Conservation (phyloP, 805 yeast genomes). For the Lipomyces yamadae region DNA sequence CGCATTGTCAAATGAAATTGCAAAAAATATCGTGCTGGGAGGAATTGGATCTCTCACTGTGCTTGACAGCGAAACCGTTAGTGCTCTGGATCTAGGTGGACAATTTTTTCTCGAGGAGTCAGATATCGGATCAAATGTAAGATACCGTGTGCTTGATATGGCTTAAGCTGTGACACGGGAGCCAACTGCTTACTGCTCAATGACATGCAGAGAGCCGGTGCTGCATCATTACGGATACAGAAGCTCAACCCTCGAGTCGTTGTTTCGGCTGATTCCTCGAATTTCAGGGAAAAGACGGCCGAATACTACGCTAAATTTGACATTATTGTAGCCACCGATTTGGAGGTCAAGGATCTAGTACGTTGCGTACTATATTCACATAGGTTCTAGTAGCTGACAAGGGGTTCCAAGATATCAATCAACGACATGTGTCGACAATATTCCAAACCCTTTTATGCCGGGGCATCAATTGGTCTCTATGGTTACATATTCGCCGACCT, state of each 20-base stretch:
- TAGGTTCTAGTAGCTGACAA: not conserved
- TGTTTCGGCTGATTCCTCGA: constrained; percentile 49
- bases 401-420: constrained; percentile 44
- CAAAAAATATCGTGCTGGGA: constrained; percentile 83
- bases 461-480: constrained; percentile 76
- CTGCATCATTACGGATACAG: constrained; percentile 60
- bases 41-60: constrained; percentile 84
- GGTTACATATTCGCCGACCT: constrained; percentile 84
- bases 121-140: constrained; percentile 56
- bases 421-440: constrained; percentile 62
- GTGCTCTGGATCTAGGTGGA: constrained; percentile 66
- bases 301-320: constrained; percentile 62
- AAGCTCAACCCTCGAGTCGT: constrained; percentile 82
- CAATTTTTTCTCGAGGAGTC: constrained; percentile 71
- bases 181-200: not conserved
- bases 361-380: constrained; percentile 5
- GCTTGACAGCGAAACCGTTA: constrained; percentile 60
- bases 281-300: constrained; percentile 41
- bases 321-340: constrained; percentile 76
- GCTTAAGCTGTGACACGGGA: not conserved
- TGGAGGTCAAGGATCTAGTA: constrained; percentile 50
- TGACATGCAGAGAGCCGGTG: constrained; percentile 52
- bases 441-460: constrained; percentile 67
- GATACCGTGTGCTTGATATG: not conserved
- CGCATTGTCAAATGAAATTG: constrained; percentile 78